These are phyloP conservation scores for Lathyrus sativus DNA, from an alignment of 306 rosid genomes.

Conservation along the genomic window DNA sequence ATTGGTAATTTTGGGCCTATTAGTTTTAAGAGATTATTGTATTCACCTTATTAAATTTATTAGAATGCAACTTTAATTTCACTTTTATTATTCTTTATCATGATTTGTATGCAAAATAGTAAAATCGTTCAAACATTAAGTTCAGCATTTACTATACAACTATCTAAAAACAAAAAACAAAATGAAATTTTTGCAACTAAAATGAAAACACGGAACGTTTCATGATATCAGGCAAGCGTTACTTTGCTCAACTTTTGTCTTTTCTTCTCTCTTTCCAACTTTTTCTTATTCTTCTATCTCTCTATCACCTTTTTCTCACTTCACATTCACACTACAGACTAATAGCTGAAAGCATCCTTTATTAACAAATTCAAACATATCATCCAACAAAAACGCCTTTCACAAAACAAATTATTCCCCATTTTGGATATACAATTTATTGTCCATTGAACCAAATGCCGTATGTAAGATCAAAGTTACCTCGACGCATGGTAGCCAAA, in stretches of 20 bases:
- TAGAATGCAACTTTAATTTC: neutral
- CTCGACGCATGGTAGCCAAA: neutral
- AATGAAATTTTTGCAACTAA: neutral
- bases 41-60: neutral
- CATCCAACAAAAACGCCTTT: conserved; percentile 25
- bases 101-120: neutral
- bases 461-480: neutral
- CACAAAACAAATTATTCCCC: neutral
- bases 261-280: neutral
- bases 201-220: neutral
- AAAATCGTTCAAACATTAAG: neutral
- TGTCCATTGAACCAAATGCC: neutral
- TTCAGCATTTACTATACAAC: neutral
- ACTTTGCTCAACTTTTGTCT: neutral
- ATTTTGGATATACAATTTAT: neutral
- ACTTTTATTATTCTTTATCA: neutral
- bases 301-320: conserved; percentile 6
- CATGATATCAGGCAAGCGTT: neutral
- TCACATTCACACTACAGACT: conserved; percentile 21
- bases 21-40: neutral
- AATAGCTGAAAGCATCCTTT: conserved; percentile 1
- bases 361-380: neutral
- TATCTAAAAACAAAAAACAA: neutral
- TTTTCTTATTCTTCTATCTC: conserved; percentile 6
- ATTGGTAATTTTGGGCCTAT: neutral